Conservation (phyloP, 2,329 filamentous ascomycete genomes). For the Thelonectria discophora region DNA sequence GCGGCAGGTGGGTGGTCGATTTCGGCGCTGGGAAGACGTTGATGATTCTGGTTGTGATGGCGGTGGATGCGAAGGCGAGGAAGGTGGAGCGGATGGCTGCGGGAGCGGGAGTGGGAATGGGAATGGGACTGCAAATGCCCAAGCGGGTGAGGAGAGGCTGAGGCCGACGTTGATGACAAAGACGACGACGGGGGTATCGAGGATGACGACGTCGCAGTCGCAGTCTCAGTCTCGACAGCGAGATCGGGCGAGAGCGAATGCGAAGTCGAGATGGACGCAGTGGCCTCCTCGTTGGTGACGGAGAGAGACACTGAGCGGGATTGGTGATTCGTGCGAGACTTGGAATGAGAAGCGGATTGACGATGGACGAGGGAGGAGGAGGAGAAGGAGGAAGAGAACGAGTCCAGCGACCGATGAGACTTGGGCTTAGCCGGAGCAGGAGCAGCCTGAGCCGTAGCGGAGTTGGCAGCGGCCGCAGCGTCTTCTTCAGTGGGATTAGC, state of each 20-base stretch:
- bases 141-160: not conserved
- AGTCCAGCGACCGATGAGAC: slow-evolving; percentile 13
- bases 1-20: slow-evolving; percentile 17
- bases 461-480: slow-evolving; percentile 28
- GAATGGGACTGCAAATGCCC: slow-evolving; percentile 14
- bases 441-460: not conserved
- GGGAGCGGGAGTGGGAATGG: slow-evolving; percentile 22
- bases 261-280: slow-evolving; percentile 11
- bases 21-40: slow-evolving; percentile 14
- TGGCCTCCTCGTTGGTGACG: slow-evolving; percentile 11
- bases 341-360: slow-evolving; percentile 7
- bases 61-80: slow-evolving; percentile 28
- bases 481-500: slow-evolving; percentile 30
- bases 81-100: slow-evolving; percentile 20
- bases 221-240: slow-evolving; percentile 18
- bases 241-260: slow-evolving; percentile 11
- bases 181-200: slow-evolving; percentile 22
- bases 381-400: slow-evolving; percentile 12
- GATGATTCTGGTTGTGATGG: slow-evolving; percentile 23
- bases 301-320: slow-evolving; percentile 17
- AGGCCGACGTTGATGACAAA: slow-evolving; percentile 27
- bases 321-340: slow-evolving; percentile 3
- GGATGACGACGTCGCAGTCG: slow-evolving; percentile 24
- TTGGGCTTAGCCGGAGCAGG: not conserved
- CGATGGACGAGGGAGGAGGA: slow-evolving; percentile 12